Evolutionary conservation across 2,329 filamentous ascomycete species (phyloP), one percentile per base, ranked within the genome.

Genomic region (Acarospora socialis): DNA sequence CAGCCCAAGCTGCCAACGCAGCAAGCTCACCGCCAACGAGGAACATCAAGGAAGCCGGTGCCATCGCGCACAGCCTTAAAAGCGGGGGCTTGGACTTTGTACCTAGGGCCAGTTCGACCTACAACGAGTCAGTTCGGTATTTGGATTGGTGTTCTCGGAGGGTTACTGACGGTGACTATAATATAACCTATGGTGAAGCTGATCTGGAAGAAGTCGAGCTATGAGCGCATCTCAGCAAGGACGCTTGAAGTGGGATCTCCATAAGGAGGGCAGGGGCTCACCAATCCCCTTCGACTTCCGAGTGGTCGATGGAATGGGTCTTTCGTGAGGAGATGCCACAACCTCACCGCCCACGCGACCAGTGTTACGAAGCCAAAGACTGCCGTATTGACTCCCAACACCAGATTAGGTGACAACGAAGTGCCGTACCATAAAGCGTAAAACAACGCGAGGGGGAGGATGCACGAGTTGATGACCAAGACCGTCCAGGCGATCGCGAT

Each of bases 341-440:
- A 38, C 15, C 23, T 10, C 17, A 17, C 25, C n/a, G n/a, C 17
- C 29, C 35, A 37, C 15, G 33, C 35, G 7, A 28, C 17, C 9
- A 29, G 32, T 20, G 19, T 16, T 23, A 36, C 32, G 2, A 35
- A 25, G 10, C 26, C 34, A 47, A 54, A 41, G 50, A 59, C 53
- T 50, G 40, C 56, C 21, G 26, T 60, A 56, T 36, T 54, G 52
- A 23, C 54, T 55, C 26, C 34, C 15, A 37, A 30, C 13, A 36
- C 32, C 5, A 32, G 26, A 30, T 66, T 66, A 26, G 60, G 59
- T 1, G 57, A 60, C 19, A 74, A 46, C 38, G 57, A 53, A 7
- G 68, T 66, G 39, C 58, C 60, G 40, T 73, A 73, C 66, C 67
- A 73, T 21, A 76, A 55, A 29, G 63, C 59, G 55, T 69, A 76